A percentile compares a stretch with the other conserved stretches of the same genome.
phyloP scores from a whole-genome alignment of 129 eudicot genomes.

The carrot (Daucus carota) region DNA sequence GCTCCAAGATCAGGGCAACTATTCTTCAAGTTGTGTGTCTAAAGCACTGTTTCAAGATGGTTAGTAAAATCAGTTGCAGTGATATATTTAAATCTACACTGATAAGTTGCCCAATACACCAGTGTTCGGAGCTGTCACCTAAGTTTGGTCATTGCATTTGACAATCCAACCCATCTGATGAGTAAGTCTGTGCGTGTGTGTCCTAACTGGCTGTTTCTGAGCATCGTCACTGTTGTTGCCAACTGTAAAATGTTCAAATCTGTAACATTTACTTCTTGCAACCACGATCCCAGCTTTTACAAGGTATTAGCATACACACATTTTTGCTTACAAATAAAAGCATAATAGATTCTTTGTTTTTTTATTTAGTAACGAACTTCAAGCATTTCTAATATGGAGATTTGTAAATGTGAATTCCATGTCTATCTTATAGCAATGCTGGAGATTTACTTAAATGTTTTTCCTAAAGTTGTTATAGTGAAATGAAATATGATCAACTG shows the following conservation, averaged over 20 bases:
- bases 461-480: not conserved
- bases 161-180: not conserved
- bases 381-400: not conserved
- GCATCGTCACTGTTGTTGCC: not conserved
- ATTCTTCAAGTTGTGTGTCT: constrained; percentile 37
- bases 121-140: not conserved
- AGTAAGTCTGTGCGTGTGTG: not conserved
- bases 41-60: constrained; percentile 86
- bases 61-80: constrained; percentile 15
- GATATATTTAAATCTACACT: not conserved
- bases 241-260: not conserved
- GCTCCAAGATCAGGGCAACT: constrained; percentile 15
- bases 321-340: not conserved
- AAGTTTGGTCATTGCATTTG: not conserved
- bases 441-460: not conserved
- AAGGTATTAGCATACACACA: not conserved
- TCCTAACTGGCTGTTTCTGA: not conserved
- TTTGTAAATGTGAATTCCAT: not conserved
- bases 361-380: not conserved
- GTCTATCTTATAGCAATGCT: not conserved
- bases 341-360: not conserved
- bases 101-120: not conserved
- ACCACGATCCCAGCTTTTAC: not conserved
- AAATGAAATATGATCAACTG: too few species aligned
- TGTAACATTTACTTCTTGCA: not conserved